Percentiles rank a stretch among this genome's conserved stretches.
Conservation (phyloP, 352 stramenopile genomes). For the Pythium chondricola region DNA sequence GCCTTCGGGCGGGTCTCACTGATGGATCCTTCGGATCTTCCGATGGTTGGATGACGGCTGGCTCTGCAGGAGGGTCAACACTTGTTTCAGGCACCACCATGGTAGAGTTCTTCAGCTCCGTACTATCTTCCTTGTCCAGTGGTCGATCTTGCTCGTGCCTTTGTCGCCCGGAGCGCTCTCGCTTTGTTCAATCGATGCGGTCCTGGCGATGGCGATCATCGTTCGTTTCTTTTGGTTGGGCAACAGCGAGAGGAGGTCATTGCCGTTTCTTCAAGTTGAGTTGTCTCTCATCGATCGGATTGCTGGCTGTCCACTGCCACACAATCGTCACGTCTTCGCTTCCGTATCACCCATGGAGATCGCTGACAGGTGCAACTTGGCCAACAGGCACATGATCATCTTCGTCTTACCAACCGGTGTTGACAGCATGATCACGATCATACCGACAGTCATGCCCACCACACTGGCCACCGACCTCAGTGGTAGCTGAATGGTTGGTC, state of each 20-base stretch:
- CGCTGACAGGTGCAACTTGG: constrained; percentile 6
- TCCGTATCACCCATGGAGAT: neutral
- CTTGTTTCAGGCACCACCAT: too few relatives aligned
- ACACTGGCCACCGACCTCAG: constrained; percentile 1
- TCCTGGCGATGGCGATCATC: neutral
- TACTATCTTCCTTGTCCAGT: too few relatives aligned
- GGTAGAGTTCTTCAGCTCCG: too few relatives aligned
- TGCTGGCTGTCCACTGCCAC: constrained; percentile 11
- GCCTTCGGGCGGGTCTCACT: too few relatives aligned
- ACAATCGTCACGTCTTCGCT: neutral
- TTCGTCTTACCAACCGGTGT: constrained; percentile 11
- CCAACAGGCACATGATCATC: constrained; percentile 17
- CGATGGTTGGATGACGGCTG: too few relatives aligned
- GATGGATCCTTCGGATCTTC: too few relatives aligned
- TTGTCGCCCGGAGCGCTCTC: neutral
- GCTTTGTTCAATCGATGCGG: neutral
- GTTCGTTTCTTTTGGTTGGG: neutral
- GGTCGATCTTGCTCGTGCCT: neutral
- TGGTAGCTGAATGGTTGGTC: constrained; percentile 3
- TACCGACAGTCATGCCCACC: constrained; percentile 18
- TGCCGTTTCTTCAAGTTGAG: constrained; percentile 2
- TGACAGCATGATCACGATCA: constrained; percentile 17
- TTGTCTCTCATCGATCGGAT: neutral
- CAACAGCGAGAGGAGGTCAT: neutral
- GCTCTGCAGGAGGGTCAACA: too few relatives aligned